A percentile compares a stretch with the other conserved stretches of the same genome.
These are phyloP conservation scores for Agarophyton chilense DNA, from an alignment of 23 red algal species.

Conservation along the genomic window DNA sequence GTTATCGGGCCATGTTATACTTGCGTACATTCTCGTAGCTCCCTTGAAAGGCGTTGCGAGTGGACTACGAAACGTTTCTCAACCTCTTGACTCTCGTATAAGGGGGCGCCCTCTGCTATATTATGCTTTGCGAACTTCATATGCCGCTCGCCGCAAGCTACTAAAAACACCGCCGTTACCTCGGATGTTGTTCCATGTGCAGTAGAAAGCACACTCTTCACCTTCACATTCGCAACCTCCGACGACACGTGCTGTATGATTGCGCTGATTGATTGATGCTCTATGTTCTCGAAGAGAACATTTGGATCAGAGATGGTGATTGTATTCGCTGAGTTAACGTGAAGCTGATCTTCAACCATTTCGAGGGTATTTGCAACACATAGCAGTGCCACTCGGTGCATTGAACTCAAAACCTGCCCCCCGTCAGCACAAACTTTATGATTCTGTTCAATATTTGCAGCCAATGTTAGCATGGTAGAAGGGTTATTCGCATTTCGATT, in stretches of 20 bases:
- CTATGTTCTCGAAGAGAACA: neutral
- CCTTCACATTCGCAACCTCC: neutral
- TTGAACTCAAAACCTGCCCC: slow-evolving; percentile 33
- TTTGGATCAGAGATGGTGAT: neutral
- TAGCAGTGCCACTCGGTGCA: slow-evolving; percentile 23
- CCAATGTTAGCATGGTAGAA: neutral
- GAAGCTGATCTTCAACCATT: neutral
- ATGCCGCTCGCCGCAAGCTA: neutral
- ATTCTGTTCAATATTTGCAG: neutral
- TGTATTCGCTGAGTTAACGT: neutral
- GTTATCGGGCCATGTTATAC: neutral
- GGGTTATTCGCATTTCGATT: neutral
- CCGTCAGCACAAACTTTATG: neutral
- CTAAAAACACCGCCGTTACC: neutral
- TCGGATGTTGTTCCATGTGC: neutral
- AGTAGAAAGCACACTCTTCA: neutral
- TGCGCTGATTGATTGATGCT: neutral
- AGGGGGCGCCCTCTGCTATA: neutral
- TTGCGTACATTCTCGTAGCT: neutral
- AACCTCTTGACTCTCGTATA: neutral
- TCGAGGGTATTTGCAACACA: slow-evolving; percentile 20
- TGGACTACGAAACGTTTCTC: neutral
- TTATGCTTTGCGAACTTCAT: neutral
- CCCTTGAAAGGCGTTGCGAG: neutral
- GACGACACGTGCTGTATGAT: neutral